Evolutionary conservation across 1,139 yeast species (phyloP).

Genomic region (Debaryomyces nepalensis): DNA sequence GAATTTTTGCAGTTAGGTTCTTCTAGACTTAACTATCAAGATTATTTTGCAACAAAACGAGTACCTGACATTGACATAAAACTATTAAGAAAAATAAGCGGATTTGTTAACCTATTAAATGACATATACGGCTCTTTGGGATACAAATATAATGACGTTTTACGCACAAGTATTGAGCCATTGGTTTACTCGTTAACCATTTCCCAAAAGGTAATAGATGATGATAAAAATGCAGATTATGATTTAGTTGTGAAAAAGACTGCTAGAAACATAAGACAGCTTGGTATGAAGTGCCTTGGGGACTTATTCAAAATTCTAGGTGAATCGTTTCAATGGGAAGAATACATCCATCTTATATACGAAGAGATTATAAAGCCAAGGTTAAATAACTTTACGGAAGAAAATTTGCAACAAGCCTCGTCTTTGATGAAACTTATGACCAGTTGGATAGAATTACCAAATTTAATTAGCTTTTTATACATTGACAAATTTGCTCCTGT

Average conservation of each 20-base stretch:
- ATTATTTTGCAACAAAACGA: constrained; percentile 32
- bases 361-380: constrained; percentile 65
- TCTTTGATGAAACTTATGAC: constrained; percentile 71
- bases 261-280: constrained; percentile 61
- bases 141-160: constrained; percentile 53
- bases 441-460: constrained; percentile 59
- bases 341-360: constrained; percentile 56
- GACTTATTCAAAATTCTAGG: constrained; percentile 56
- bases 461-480: constrained; percentile 56
- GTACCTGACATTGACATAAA: constrained; percentile 25
- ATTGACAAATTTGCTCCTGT: constrained; percentile 62
- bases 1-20: constrained; percentile 68
- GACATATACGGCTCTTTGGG: constrained; percentile 71
- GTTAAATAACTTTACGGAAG: constrained; percentile 66
- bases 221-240: constrained; percentile 24
- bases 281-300: constrained; percentile 61
- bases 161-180: constrained; percentile 61
- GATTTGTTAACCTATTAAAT: constrained; percentile 70
- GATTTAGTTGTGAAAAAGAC: constrained; percentile 40
- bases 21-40: constrained; percentile 51
- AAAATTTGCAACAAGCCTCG: constrained; percentile 83
- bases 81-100: constrained; percentile 60
- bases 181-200: constrained; percentile 60
- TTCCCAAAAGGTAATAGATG: constrained; percentile 52
- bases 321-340: constrained; percentile 58